phyloP scores from a whole-genome alignment of 257 asterid genomes.

The Jaltomata sinuosa region DNA sequence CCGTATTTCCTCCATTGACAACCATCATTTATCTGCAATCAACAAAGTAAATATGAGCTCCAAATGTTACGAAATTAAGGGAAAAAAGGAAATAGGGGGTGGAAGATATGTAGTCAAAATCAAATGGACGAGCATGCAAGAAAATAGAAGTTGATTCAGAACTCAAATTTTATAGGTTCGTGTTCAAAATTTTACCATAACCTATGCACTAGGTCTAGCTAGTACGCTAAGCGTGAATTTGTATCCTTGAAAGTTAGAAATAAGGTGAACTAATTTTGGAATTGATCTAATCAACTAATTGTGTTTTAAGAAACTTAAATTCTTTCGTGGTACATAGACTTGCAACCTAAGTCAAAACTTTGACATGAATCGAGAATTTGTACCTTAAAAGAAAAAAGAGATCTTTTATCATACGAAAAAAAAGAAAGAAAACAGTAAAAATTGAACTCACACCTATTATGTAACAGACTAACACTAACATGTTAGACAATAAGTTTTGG shows the following conservation, averaged over 20 bases:
- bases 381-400: neutral
- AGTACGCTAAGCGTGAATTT: neutral
- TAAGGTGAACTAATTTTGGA: neutral
- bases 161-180: neutral
- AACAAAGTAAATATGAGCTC: neutral
- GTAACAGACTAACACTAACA: neutral
- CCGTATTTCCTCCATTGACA: slow-evolving; percentile 98
- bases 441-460: neutral
- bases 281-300: neutral
- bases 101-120: neutral
- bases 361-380: neutral
- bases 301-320: neutral
- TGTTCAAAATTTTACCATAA: neutral
- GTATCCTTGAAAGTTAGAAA: neutral
- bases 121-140: neutral
- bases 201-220: neutral
- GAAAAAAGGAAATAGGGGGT: neutral
- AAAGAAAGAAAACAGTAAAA: neutral
- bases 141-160: neutral
- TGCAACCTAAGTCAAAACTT: neutral
- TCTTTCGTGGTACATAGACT: neutral
- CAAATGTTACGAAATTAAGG: neutral
- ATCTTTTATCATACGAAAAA: neutral
- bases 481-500: neutral
- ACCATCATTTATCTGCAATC: slow-evolving; percentile 72